Base-by-base conservation (phyloP, 371 early-diverging fungal genomes). In the Actinomortierella ambigua region DNA sequence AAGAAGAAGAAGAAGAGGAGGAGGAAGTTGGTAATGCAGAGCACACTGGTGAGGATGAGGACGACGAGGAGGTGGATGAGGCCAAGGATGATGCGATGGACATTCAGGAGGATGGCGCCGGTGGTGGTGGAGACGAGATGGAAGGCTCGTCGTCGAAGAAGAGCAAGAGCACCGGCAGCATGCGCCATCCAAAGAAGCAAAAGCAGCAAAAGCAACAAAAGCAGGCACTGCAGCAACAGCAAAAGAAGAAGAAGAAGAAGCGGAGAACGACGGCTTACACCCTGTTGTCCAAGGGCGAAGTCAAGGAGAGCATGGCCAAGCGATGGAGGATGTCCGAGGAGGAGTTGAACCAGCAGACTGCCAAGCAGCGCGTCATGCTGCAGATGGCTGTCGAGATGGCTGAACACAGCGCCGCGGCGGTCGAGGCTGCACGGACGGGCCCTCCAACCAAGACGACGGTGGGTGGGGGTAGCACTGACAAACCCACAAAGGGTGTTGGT, bases 21-120 rank as follows among this genome's bases (percentile, higher is more conserved):
- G n/a, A n/a, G n/a, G n/a, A n/a, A n/a, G n/a, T n/a, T n/a, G n/a
- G n/a, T n/a, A n/a, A n/a, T n/a, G n/a, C n/a, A n/a, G n/a, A n/a
- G n/a, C n/a, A n/a, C n/a, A 75, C 64, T 14, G 78, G 70, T 2
- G 69, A 61, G 2, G 80, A 79, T 15, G 71, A 61, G 1, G 70
- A 76, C 42, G 71, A 59, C 7, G 76, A 76, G 34, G 63, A 47
- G 50, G 68, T 66, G 44, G 71, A 23, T 8, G 39, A n/a, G 41
- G 51, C 4, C 5, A 39, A 18, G 27, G 50, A 26, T 3, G 17
- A 63, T 11, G 62, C 66, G 4, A 57, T 50, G 50, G 61, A 73
- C 13, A 59, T 53, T 29, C 65, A 61, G 27, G 17, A 20, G 28
- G 59, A 59, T 3, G 59, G 55, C 43, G 73, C 65, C 4, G 75